Evolutionary conservation across 176 grass and related monocot species (phyloP).

Genomic region (Sorghum bicolor): Sorghum_bicolor_NCBIv3 NC_012878.2:14084001-14084500

Average conservation of each 20-base stretch:
- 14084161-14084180: neutral
- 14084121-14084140: constrained; percentile 1
- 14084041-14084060: no score
- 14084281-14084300: constrained; percentile 18
- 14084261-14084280: neutral
- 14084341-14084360: neutral
- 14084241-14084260: neutral
- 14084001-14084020: no score
- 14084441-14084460: neutral
- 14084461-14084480: neutral
- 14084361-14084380: constrained; percentile 25
- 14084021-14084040: no score
- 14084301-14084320: neutral
- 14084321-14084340: neutral
- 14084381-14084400: neutral
- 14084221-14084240: neutral
- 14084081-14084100: no score
- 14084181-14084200: neutral
- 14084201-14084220: neutral
- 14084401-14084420: neutral
- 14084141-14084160: neutral
- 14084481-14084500: neutral
- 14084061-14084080: no score
- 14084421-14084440: neutral
- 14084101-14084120: neutral